These are phyloP conservation scores for Boletus sp. DNA, from an alignment of 768 basidiomycete species.

Conservation along the genomic window DNA sequence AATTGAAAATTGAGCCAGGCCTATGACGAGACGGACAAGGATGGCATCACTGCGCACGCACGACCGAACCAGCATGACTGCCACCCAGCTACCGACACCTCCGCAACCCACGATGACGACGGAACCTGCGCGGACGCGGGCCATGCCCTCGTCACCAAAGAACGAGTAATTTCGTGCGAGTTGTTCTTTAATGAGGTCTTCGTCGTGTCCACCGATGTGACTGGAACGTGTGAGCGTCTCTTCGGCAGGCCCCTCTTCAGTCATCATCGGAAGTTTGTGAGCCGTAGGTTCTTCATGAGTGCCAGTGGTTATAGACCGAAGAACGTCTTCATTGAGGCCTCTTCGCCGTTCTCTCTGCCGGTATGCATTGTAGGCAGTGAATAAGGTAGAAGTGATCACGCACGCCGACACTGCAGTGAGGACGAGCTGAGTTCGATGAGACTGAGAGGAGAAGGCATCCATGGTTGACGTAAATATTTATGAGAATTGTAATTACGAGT, in stretches of 20 bases:
- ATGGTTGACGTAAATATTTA: constrained; percentile 11
- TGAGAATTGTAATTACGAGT: not conserved
- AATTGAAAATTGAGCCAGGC: not conserved
- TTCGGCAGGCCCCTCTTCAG: constrained; percentile 6
- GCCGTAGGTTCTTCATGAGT: constrained; percentile 10
- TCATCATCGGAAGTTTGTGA: not conserved
- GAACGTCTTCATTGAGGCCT: constrained; percentile 56
- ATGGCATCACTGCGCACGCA: constrained; percentile 39
- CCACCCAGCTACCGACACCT: constrained; percentile 95
- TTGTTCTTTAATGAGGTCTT: constrained; percentile 84
- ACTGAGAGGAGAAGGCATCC: constrained; percentile 32
- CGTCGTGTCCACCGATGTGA: constrained; percentile 51
- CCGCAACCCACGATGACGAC: constrained; percentile 95
- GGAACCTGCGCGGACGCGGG: constrained; percentile 63
- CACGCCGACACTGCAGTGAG: constrained; percentile 66
- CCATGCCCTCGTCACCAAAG: constrained; percentile 88
- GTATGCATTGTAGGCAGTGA: constrained; percentile 59
- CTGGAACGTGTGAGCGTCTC: constrained; percentile 19
- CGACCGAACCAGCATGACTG: constrained; percentile 91
- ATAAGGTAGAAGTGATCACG: constrained; percentile 52
- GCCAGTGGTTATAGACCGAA: constrained; percentile 42
- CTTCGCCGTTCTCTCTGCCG: constrained; percentile 47
- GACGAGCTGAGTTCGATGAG: constrained; percentile 65
- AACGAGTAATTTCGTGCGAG: constrained; percentile 93
- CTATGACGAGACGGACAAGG: not conserved